Conservation (phyloP, 1,284 basidiomycete species). For the Sporisorium reilianum region DNA sequence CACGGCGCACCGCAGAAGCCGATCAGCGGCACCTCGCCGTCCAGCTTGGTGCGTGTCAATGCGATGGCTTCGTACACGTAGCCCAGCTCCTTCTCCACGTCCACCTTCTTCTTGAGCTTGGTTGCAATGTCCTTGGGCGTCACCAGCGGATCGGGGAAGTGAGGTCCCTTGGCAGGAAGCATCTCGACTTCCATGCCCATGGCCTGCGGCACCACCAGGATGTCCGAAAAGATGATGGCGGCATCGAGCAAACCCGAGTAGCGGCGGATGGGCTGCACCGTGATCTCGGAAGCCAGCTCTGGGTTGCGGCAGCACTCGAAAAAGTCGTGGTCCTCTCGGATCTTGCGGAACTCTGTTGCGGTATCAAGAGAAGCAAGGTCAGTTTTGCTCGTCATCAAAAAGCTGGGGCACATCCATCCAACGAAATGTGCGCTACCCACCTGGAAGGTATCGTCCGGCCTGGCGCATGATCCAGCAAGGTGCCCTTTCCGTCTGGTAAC, state of each 20-base stretch:
- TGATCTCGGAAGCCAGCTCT: constrained; percentile 67
- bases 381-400: too few relatives aligned
- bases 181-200: constrained; percentile 69
- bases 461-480: constrained; percentile 99
- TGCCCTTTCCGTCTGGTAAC: constrained; percentile 87
- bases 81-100: constrained; percentile 68
- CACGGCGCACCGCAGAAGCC: constrained; percentile 69
- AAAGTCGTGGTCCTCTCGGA: constrained; percentile 67
- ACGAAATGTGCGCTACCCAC: constrained; percentile 72
- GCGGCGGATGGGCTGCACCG: constrained; percentile 66
- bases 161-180: constrained; percentile 66
- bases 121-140: constrained; percentile 61
- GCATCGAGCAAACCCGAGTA: constrained; percentile 67
- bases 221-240: constrained; percentile 69
- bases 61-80: constrained; percentile 67
- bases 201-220: constrained; percentile 68
- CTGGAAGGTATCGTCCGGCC: constrained; percentile 93
- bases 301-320: constrained; percentile 68
- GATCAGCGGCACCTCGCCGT: constrained; percentile 67
- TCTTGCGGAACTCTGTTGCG: constrained; percentile 65
- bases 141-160: constrained; percentile 64
- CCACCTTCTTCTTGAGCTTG: constrained; percentile 64
- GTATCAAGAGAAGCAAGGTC: neutral
- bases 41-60: constrained; percentile 63
- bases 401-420: too few relatives aligned